A percentile compares a stretch with the other conserved stretches of the same genome.
Conservation (phyloP, 805 yeast genomes). For the Kazachstania kunashirensis region DNA sequence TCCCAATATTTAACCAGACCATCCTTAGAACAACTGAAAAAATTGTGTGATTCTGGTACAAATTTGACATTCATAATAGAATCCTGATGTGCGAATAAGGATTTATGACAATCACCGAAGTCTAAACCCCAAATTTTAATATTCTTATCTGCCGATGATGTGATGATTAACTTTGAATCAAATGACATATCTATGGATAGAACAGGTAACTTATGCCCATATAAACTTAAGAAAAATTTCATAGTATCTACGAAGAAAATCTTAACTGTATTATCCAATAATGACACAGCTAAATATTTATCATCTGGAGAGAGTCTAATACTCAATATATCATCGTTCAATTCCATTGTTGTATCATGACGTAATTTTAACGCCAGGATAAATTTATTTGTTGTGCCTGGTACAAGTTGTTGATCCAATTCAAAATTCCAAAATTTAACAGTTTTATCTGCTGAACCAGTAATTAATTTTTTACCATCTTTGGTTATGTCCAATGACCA, state of each 20-base stretch:
- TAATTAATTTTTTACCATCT: slow-evolving; percentile 75
- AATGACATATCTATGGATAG: slow-evolving; percentile 81
- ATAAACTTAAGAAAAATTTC: slow-evolving; percentile 78
- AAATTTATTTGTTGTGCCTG: slow-evolving; percentile 49
- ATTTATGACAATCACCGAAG: slow-evolving; percentile 97
- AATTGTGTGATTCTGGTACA: slow-evolving; percentile 76
- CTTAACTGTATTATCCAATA: slow-evolving; percentile 91
- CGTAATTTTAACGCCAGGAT: slow-evolving; percentile 48
- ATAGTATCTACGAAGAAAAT: slow-evolving; percentile 80
- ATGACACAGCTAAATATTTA: slow-evolving; percentile 68
- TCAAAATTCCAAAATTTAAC: slow-evolving; percentile 84
- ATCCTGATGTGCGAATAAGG: slow-evolving; percentile 94
- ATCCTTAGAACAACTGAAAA: slow-evolving; percentile 86
- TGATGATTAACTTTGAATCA: slow-evolving; percentile 79
- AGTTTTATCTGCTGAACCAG: slow-evolving; percentile 90
- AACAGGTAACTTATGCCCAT: slow-evolving; percentile 96
- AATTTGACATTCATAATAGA: slow-evolving; percentile 84
- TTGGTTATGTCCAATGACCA: slow-evolving; percentile 85
- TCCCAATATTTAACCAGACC: slow-evolving; percentile 93
- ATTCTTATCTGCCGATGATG: slow-evolving; percentile 95
- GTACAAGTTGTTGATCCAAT: slow-evolving; percentile 55
- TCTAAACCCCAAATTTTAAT: slow-evolving; percentile 98
- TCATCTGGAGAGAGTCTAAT: slow-evolving; percentile 75
- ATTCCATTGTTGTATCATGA: slow-evolving; percentile 74
- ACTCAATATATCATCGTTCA: slow-evolving; percentile 75